phyloP scores from a whole-genome alignment of 2,329 filamentous ascomycete species.

The Aureobasidium sp. region DNA sequence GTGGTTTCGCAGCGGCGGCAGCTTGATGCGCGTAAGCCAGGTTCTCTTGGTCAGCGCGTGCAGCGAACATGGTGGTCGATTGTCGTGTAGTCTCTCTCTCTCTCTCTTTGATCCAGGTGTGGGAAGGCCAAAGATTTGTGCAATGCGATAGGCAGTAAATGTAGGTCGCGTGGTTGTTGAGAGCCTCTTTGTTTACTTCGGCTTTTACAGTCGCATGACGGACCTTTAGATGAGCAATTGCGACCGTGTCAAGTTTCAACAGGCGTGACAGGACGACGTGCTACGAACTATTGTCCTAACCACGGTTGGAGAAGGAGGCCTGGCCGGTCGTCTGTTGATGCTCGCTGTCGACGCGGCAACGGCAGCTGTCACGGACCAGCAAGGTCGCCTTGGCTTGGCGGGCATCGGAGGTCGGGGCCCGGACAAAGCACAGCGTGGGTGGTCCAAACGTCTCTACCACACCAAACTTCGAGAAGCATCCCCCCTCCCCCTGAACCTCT shows the following conservation, averaged over 20 bases:
- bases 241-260: not conserved
- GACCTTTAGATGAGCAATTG: not conserved
- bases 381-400: not conserved
- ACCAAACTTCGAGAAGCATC: slow-evolving; percentile 8
- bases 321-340: not conserved
- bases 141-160: not conserved
- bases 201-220: not conserved
- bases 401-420: not conserved
- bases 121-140: not conserved
- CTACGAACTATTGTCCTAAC: not conserved
- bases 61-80: slow-evolving; percentile 56
- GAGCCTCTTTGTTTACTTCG: not conserved
- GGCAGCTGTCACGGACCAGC: not conserved
- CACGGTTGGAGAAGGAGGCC: slow-evolving; percentile 3
- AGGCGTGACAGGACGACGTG: not conserved
- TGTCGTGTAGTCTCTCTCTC: not conserved
- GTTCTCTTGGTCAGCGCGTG: slow-evolving; percentile 77
- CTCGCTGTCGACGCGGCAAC: slow-evolving; percentile 5
- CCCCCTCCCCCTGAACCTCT: slow-evolving; percentile 8
- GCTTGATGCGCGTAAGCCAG: slow-evolving; percentile 67
- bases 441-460: slow-evolving; percentile 13
- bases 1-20: slow-evolving; percentile 60
- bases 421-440: not conserved
- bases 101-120: not conserved
- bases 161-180: not conserved